phyloP scores from a whole-genome alignment of 805 yeast species.

The Candida krabiensis region DNA sequence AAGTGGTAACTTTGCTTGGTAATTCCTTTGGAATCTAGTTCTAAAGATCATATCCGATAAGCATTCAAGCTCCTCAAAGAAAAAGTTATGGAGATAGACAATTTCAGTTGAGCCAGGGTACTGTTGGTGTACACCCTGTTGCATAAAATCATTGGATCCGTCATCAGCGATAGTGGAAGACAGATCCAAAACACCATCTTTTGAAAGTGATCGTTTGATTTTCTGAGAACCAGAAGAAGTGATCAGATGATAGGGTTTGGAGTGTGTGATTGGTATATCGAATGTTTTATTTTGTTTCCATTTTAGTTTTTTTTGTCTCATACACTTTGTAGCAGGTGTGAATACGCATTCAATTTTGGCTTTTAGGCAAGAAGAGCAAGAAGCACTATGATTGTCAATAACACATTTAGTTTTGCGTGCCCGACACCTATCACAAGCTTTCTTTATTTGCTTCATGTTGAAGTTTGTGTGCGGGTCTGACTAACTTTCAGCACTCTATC shows the following conservation, averaged over 20 bases:
- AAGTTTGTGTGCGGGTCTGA: too few species aligned
- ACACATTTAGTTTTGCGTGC: conserved; percentile 20
- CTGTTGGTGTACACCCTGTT: too few species aligned
- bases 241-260: too few species aligned
- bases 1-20: conserved; percentile 3
- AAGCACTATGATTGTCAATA: neutral
- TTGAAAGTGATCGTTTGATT: too few species aligned
- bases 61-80: conserved; percentile 13
- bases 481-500: too few species aligned
- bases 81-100: conserved; percentile 11
- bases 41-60: conserved; percentile 18
- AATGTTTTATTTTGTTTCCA: conserved; percentile 8
- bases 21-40: conserved; percentile 13
- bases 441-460: neutral
- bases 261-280: too few species aligned
- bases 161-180: neutral
- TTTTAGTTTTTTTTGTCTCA: neutral
- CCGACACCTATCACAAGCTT: conserved; percentile 22
- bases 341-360: conserved; percentile 5
- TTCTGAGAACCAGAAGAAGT: too few species aligned
- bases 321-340: neutral
- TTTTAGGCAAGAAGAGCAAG: conserved; percentile 14
- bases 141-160: neutral
- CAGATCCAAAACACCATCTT: too few species aligned
- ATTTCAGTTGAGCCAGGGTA: too few species aligned